A percentile compares a stretch with the other conserved stretches of the same genome.
phyloP scores from a whole-genome alignment of 1,284 basidiomycete genomes.

The Papiliotrema laurentii region DNA sequence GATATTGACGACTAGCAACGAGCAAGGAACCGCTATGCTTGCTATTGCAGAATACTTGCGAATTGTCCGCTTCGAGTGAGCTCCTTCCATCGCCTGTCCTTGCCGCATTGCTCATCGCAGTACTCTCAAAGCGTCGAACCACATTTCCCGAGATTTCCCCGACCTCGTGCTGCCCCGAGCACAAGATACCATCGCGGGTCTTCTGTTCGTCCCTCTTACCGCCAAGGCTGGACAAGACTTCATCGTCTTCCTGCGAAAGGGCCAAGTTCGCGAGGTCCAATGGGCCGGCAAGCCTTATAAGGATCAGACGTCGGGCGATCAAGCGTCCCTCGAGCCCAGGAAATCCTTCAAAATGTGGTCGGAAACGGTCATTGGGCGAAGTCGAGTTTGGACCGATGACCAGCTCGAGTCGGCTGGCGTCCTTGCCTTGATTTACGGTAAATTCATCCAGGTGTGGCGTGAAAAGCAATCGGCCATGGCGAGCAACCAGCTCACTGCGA shows the following conservation, averaged over 20 bases:
- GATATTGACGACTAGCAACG: too few relatives aligned
- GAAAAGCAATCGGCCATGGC: constrained; percentile 73
- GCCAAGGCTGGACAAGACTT: constrained; percentile 62
- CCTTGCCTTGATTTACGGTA: constrained; percentile 63
- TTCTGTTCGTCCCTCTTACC: constrained; percentile 73
- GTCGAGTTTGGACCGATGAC: constrained; percentile 76
- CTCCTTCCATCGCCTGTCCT: constrained; percentile 13
- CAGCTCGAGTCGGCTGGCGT: constrained; percentile 82
- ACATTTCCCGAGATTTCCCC: constrained; percentile 66
- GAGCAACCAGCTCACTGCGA: constrained; percentile 73
- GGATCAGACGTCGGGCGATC: constrained; percentile 36
- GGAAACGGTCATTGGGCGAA: constrained; percentile 68
- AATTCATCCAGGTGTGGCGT: constrained; percentile 80
- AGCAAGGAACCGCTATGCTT: constrained; percentile 78
- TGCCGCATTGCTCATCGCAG: constrained; percentile 47
- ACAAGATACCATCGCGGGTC: constrained; percentile 69
- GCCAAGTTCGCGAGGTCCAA: constrained; percentile 65
- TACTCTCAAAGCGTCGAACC: constrained; percentile 63
- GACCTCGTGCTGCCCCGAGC: constrained; percentile 67
- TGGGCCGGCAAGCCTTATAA: constrained; percentile 78
- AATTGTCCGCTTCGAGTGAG: constrained; percentile 66
- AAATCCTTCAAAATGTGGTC: constrained; percentile 80
- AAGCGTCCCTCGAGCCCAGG: constrained; percentile 61
- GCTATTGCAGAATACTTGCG: constrained; percentile 81
- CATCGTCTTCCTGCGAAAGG: constrained; percentile 75